Evolutionary conservation across 176 grass and related monocot genomes (phyloP).

Genomic region (Eleusine coracana): DNA sequence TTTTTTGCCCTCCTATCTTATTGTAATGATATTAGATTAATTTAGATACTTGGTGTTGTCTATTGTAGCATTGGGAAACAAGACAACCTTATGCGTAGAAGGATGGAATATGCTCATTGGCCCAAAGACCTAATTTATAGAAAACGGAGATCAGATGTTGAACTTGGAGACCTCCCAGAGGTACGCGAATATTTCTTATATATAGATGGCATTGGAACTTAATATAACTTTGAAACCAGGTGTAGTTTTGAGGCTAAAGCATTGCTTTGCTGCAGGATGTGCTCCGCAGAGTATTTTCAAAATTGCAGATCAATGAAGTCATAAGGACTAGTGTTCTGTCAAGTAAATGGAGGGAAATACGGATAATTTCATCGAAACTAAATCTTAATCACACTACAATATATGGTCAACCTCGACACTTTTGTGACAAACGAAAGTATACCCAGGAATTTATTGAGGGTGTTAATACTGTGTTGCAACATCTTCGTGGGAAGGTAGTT

Average conservation of each 20-base stretch:
- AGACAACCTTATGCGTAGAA: neutral
- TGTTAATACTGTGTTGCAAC: constrained; percentile 18
- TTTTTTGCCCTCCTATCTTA: neutral
- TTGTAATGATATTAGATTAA: neutral
- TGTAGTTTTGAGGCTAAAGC: neutral
- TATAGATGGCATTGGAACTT: neutral
- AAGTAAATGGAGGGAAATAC: constrained; percentile 2
- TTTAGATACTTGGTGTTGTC: neutral
- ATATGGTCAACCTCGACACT: neutral
- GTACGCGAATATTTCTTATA: neutral
- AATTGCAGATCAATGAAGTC: constrained; percentile 3
- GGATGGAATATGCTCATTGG: neutral
- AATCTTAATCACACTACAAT: constrained; percentile 8
- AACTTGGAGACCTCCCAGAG: constrained; percentile 14
- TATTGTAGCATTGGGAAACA: neutral
- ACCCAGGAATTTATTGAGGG: neutral
- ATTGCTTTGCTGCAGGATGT: constrained; percentile 27
- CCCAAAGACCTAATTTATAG: neutral
- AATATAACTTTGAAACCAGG: constrained; percentile 5
- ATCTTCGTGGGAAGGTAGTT: neutral
- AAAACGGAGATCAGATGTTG: neutral
- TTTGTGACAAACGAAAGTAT: neutral
- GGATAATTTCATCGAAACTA: constrained; percentile 9
- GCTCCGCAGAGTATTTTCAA: neutral
- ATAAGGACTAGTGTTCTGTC: constrained; percentile 7